phyloP scores from a whole-genome alignment of 352 stramenopile species.

The Pythium biforme region DNA sequence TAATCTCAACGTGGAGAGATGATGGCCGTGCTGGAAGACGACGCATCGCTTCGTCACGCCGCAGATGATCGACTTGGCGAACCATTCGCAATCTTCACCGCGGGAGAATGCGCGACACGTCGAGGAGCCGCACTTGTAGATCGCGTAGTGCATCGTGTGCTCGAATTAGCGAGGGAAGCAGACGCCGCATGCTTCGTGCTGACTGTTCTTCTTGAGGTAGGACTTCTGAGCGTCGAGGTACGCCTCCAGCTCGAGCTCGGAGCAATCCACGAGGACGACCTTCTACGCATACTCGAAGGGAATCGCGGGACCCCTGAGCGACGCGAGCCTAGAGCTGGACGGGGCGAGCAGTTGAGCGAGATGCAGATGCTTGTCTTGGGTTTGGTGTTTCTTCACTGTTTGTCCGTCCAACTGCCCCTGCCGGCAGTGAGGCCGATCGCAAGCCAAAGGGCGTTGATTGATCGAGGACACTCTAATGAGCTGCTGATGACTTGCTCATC shows the following conservation, averaged over 20 bases:
- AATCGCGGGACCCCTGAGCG: neutral
- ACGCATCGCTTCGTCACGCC: neutral
- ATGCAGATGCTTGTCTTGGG: too few relatives aligned
- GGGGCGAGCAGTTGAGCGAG: neutral
- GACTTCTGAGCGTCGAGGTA: slow-evolving; percentile 2
- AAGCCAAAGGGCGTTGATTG: too few relatives aligned
- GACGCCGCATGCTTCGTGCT: neutral
- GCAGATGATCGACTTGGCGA: neutral
- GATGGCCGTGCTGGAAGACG: neutral
- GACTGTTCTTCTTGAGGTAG: slow-evolving; percentile 9
- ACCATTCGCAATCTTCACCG: neutral
- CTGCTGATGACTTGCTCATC: slow-evolving; percentile 10
- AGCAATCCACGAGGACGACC: neutral
- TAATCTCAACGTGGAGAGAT: neutral
- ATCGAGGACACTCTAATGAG: slow-evolving; percentile 5
- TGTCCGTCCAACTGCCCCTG: too few relatives aligned
- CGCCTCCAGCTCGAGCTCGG: slow-evolving; percentile 1
- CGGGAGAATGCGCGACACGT: neutral
- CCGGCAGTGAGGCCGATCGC: too few relatives aligned
- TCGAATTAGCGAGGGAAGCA: neutral
- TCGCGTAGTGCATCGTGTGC: neutral
- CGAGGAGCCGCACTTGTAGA: slow-evolving; percentile 1
- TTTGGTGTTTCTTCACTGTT: too few relatives aligned
- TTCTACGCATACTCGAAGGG: neutral
- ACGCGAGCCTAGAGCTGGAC: neutral